Evolutionary conservation across 1,284 basidiomycete species (phyloP), one percentile per base, ranked within the genome.

Genomic region (Jaminaea rosea): DNA sequence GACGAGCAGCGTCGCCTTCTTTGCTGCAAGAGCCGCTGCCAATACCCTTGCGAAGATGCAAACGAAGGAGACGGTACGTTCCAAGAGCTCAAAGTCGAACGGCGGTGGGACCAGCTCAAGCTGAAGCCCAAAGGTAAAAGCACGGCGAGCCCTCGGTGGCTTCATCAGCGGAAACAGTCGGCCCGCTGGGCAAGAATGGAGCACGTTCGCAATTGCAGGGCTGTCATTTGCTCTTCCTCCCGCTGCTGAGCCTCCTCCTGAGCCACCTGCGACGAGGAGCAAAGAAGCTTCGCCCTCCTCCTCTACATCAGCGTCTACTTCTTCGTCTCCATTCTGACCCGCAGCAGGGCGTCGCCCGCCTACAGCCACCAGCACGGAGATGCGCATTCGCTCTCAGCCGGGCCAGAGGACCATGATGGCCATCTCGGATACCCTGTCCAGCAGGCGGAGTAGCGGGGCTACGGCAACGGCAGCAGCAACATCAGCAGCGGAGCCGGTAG

Each of bases 391-490:
- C 42, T 56, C 54, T 39, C 67, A 69, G 44, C 67, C 67, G 2
- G 56, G 47, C 3, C 47, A 65, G 27, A 60, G 63, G 9, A 47
- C 60, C 3, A 69, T 69, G 67, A 69, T 69, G 67, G 58, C 64
- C 1, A 53, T 69, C 1, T 65, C 67, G 2, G 67, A 65, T 0
- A 69, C 67, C 23, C 67, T 59, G 3, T 55, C 62, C 1, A 63
- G 60, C 54, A 61, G 66, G 32, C 63, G 59, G 41, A 51, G 55
- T n/a, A n/a, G n/a, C n/a, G n/a, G n/a, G n/a, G n/a, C n/a, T n/a
- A n/a, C n/a, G n/a, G n/a, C n/a, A n/a, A n/a, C n/a, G n/a, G n/a
- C n/a, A n/a, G n/a, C n/a, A n/a, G n/a, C n/a, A n/a, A n/a, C n/a
- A n/a, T n/a, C n/a, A n/a, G n/a, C n/a, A n/a, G n/a, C n/a, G n/a